Base-by-base conservation (phyloP, 495 filamentous ascomycete species). In the Penicillium samsonianum region DNA sequence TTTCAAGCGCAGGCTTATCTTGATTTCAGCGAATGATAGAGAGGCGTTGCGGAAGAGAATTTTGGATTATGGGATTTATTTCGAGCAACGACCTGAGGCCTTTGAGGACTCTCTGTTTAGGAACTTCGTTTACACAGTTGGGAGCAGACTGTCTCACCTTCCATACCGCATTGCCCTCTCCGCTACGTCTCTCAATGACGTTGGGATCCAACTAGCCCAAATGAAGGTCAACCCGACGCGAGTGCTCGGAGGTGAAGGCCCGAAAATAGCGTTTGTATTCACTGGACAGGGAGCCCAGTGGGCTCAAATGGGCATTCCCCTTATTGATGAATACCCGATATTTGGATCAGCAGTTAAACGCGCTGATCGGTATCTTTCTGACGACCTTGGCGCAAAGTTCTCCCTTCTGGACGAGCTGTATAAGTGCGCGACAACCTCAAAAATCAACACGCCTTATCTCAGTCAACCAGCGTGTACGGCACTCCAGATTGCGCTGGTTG, bases 221-320 rank as follows among this genome's bases (percentile, higher is more conserved):
- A 31, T 71, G 47, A 67, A 67, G 46, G 28, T 40, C 22, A 67
- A 64, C 22, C 61, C 65, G 9, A 46, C 25, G 11, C 59, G 61
- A 20, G 59, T 67, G 0, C 54, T 67, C n/a, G n/a, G n/a, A 10
- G 61, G 61, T 26, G n/a, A n/a, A n/a, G n/a, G 49, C 1, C 53
- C 69, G 51, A 63, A 41, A 3, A n/a, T 65, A 1, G 46, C 61
- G 0, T 69, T 71, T 42, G 69, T 72, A 3, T 77, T 77, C 54
- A 75, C 72, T 30, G 74, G 74, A 2, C 75, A 78, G 54, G 75
- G 75, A 5, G 75, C 74, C 14, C 75, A 78, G 55, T 78, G 72
- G 71, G 50, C 62, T 11, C 59, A 60, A 31, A 78, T 73, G 71
- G 75, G 71, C 8, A 58, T 64, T 38, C 65, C 65, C 12, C 62